phyloP scores from a whole-genome alignment of 768 basidiomycete species.

The Kwoniella sp. region DNA sequence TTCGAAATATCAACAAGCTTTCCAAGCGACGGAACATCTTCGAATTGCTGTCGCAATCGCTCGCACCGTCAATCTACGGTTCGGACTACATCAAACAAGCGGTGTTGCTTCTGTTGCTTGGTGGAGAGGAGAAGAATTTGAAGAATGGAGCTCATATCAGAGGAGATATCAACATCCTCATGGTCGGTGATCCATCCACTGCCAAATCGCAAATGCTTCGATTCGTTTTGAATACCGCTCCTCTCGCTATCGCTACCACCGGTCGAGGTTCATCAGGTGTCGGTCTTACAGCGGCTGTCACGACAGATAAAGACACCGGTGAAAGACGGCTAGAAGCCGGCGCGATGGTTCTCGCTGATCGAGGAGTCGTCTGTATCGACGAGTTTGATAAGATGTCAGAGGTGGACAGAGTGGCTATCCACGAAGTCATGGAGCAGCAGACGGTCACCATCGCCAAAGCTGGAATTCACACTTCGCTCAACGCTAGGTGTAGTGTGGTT shows the following conservation, averaged over 20 bases:
- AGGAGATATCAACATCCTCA: slow-evolving; percentile 98
- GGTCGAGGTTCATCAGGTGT: slow-evolving; percentile 98
- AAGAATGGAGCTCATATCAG: slow-evolving; percentile 97
- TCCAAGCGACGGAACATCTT: slow-evolving; percentile 86
- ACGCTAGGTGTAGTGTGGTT: slow-evolving; percentile 95
- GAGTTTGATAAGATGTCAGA: slow-evolving; percentile 99
- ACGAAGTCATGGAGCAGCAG: slow-evolving; percentile 99
- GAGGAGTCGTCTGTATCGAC: slow-evolving; percentile 98
- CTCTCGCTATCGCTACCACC: slow-evolving; percentile 96
- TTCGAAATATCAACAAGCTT: slow-evolving; percentile 92
- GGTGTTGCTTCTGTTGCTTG: slow-evolving; percentile 85
- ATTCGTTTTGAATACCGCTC: slow-evolving; percentile 93
- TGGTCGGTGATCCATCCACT: slow-evolving; percentile 99
- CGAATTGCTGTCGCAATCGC: slow-evolving; percentile 82
- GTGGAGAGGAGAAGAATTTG: slow-evolving; percentile 96
- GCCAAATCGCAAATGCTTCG: slow-evolving; percentile 95
- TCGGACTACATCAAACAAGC: slow-evolving; percentile 95
- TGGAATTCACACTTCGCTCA: slow-evolving; percentile 96
- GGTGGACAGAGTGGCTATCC: slow-evolving; percentile 96
- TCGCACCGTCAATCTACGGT: slow-evolving; percentile 96
- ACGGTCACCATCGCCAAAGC: slow-evolving; percentile 99
- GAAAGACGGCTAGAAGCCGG: slow-evolving; percentile 96
- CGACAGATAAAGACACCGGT: slow-evolving; percentile 96
- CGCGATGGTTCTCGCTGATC: slow-evolving; percentile 98
- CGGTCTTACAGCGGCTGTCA: slow-evolving; percentile 97